A percentile compares a stretch with the other conserved stretches of the same genome.
These are phyloP conservation scores for Eucalyptus caleyi DNA, from an alignment of 345 rosid genomes.

Conservation along the genomic window DNA sequence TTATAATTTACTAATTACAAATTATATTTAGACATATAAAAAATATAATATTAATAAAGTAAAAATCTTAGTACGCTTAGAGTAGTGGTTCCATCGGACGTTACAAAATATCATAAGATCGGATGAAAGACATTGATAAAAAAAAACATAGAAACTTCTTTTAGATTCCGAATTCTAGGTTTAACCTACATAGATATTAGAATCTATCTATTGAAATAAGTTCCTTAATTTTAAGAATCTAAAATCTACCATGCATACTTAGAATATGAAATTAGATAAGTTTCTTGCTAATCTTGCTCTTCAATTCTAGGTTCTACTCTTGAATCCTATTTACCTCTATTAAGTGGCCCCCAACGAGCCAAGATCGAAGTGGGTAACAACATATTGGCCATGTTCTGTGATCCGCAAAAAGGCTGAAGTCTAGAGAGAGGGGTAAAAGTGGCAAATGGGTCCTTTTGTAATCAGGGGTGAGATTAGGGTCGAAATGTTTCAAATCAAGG, in stretches of 20 bases:
- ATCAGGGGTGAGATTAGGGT: not conserved
- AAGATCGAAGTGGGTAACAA: not conserved
- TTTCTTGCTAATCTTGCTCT: accelerated
- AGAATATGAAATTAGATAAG: too few species aligned
- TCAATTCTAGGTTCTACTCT: too few species aligned
- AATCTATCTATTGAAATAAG: too few species aligned
- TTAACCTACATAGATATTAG: too few species aligned
- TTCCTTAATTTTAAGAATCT: accelerated
- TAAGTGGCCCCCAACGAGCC: not conserved
- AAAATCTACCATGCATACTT: too few species aligned
- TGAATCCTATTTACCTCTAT: too few species aligned
- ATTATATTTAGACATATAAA: too few species aligned
- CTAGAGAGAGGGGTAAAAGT: not conserved
- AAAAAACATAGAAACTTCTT: too few species aligned
- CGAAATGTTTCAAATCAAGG: not conserved
- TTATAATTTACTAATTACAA: accelerated
- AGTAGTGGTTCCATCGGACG: too few species aligned
- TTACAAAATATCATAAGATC: too few species aligned
- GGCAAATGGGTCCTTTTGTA: not conserved
- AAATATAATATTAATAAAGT: too few species aligned
- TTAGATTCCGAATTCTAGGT: too few species aligned
- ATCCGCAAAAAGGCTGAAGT: not conserved
- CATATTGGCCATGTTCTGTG: not conserved
- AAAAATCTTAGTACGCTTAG: accelerated
- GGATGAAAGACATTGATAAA: accelerated